Base-by-base conservation (phyloP, 768 basidiomycete genomes). In the Sarcodon aspratus region DNA sequence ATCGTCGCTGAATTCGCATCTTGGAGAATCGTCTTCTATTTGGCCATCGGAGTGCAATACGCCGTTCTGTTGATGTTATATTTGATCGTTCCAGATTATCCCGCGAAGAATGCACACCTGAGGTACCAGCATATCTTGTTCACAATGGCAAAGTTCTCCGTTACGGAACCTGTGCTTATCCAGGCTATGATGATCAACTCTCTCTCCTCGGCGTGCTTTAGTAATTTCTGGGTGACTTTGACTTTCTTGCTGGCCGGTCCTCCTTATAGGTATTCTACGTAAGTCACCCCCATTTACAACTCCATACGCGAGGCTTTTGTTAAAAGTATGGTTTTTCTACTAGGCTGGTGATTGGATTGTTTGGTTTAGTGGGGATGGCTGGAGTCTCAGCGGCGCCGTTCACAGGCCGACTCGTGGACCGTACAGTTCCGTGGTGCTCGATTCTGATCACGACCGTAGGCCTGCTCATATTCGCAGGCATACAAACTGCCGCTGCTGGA, bases 211-310 rank as follows among this genome's bases (percentile, higher is more conserved):
- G 81, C 81, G 21, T 81, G 78, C 46, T 80, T 73, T 53, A 57
- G 62, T 4, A 65, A 60, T 54, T 70, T 65, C 55, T 69, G 70
- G 70, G 69, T 65, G 6, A 85, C 83, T 0, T 61, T 87, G 51
- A 90, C 89, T 0, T 94, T 92, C 68, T 67, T 92, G 17, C 78
- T 95, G 2, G 82, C 80, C 7, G 85, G 80, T 6, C 63, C 79
- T 3, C 84, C 85, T 0, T 93, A 90, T 58, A 59, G 80, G 55
- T 91, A 83, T 54, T 82, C 80, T 1, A 85, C 82, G 83, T 76
- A 54, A 32, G 74, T 53, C 9, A 10, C 15, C 15, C 10, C n/a
- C n/a, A n/a, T n/a, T n/a, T n/a, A n/a, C n/a, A 15, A 12, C 27
- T 33, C 21, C 32, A 13, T 46, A 11, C 1, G 17, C n/a, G 12